Percentiles rank a stretch among this genome's conserved stretches.
These are phyloP conservation scores for Fusarium sp. DNA, from an alignment of 2,329 filamentous ascomycete species.

Conservation along the genomic window DNA sequence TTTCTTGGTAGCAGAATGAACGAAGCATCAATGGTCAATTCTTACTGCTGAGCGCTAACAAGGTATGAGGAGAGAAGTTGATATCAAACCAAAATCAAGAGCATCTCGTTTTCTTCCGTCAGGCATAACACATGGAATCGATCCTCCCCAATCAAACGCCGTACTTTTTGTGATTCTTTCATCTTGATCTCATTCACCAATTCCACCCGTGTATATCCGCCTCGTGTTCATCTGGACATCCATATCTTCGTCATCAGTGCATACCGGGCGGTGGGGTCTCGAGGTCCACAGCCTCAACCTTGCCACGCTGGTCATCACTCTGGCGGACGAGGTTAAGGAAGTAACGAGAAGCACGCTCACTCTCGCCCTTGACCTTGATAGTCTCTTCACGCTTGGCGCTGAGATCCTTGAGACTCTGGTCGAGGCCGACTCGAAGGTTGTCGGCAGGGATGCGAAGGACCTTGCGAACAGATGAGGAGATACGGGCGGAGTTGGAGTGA, in stretches of 20 bases:
- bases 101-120: slow-evolving; percentile 31
- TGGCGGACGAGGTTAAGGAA: slow-evolving; percentile 86
- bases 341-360: slow-evolving; percentile 88
- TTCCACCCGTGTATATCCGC: slow-evolving; percentile 2
- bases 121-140: slow-evolving; percentile 28
- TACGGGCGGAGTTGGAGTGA: slow-evolving; percentile 86
- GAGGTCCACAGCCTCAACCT: slow-evolving; percentile 66
- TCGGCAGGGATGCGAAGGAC: slow-evolving; percentile 89
- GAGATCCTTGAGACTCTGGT: slow-evolving; percentile 87
- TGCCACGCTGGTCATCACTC: slow-evolving; percentile 63
- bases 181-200: slow-evolving; percentile 15
- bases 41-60: slow-evolving; percentile 40
- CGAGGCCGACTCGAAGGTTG: slow-evolving; percentile 84
- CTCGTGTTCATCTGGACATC: slow-evolving; percentile 21
- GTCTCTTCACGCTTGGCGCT: slow-evolving; percentile 83
- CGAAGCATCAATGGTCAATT: slow-evolving; percentile 34
- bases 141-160: slow-evolving; percentile 35
- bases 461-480: slow-evolving; percentile 86
- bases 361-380: slow-evolving; percentile 82
- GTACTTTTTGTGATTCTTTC: slow-evolving; percentile 26
- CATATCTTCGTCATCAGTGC: slow-evolving; percentile 43
- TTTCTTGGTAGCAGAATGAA: slow-evolving; percentile 15
- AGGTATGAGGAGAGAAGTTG: slow-evolving; percentile 39
- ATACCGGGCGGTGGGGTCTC: slow-evolving; percentile 61
- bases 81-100: slow-evolving; percentile 36